phyloP scores from a whole-genome alignment of 345 rosid species.

The Citrus sp. region DNA sequence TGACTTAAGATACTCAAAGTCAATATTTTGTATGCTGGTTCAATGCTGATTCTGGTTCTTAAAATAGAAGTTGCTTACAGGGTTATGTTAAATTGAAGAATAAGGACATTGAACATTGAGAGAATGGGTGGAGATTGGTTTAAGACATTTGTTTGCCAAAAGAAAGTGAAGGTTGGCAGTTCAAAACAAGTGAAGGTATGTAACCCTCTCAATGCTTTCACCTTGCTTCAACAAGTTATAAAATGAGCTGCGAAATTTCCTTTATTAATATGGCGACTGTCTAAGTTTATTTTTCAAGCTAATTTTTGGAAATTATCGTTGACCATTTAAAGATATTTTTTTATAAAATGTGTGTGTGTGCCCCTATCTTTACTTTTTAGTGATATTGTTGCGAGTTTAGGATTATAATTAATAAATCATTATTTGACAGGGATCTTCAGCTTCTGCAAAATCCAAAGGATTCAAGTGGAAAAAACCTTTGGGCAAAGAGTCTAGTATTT shows the following conservation, averaged over 20 bases:
- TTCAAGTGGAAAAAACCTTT: constrained; percentile 48
- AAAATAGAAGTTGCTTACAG: constrained; percentile 23
- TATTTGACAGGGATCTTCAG: constrained; percentile 42
- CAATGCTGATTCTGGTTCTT: constrained; percentile 16
- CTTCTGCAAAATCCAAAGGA: constrained; percentile 57
- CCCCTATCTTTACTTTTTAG: not conserved
- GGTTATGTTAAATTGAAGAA: constrained; percentile 21
- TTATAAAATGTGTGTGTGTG: not conserved
- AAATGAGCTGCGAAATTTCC: not conserved
- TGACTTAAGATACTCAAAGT: not conserved
- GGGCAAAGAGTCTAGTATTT: constrained; percentile 24
- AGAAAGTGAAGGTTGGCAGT: constrained; percentile 50
- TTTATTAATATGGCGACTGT: not conserved
- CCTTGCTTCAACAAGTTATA: not conserved
- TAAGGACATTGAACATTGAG: constrained; percentile 3
- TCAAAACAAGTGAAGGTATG: constrained; percentile 50
- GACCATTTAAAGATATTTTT: not conserved
- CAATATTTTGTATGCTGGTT: not conserved
- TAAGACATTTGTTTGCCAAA: constrained; percentile 63
- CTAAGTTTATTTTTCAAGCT: not conserved
- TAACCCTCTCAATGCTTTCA: not conserved
- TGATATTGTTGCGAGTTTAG: not conserved
- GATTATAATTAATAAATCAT: not conserved
- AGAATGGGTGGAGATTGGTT: constrained; percentile 83
- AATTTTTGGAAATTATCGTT: not conserved